These are phyloP conservation scores for Taphrina wiesneri DNA, from an alignment of 1,139 yeast species.

Conservation along the genomic window DNA sequence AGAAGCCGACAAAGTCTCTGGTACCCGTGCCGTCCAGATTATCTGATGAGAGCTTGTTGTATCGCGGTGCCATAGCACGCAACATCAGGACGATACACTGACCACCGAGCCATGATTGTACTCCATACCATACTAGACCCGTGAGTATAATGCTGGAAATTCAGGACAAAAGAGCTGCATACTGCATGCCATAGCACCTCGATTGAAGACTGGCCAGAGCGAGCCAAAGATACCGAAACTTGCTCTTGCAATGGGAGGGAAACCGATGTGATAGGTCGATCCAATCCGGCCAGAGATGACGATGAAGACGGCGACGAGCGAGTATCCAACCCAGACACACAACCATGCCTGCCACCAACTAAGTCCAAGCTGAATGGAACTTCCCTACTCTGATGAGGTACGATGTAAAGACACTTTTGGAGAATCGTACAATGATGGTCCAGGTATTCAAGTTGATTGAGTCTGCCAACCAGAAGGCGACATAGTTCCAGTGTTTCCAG, in stretches of 20 bases:
- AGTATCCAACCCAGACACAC: constrained; percentile 46
- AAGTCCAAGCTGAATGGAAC: background rate
- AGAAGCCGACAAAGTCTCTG: constrained; percentile 46
- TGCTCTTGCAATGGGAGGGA: constrained; percentile 47
- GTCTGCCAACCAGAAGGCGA: constrained; percentile 39
- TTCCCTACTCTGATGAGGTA: background rate
- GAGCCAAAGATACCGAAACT: constrained; percentile 47
- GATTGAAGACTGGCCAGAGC: constrained; percentile 46
- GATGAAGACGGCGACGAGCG: constrained; percentile 46
- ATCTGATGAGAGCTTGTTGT: constrained; percentile 45
- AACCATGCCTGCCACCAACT: constrained; percentile 41
- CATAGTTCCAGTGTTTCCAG: constrained; percentile 38
- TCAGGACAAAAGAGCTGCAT: constrained; percentile 27
- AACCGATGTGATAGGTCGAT: constrained; percentile 48
- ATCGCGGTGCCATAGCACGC: constrained; percentile 48
- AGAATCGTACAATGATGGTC: constrained; percentile 55
- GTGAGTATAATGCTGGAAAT: constrained; percentile 32
- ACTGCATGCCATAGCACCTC: constrained; percentile 47
- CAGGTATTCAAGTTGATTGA: constrained; percentile 82
- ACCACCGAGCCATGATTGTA: constrained; percentile 45
- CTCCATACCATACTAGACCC: constrained; percentile 46
- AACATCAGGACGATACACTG: constrained; percentile 38
- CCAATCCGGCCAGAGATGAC: constrained; percentile 49
- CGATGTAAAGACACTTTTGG: background rate
- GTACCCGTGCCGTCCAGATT: constrained; percentile 48